Percentiles rank a stretch among this genome's conserved stretches.
These are phyloP conservation scores for Hypoxylon sp. DNA, from an alignment of 2,329 filamentous ascomycete species.

Conservation along the genomic window DNA sequence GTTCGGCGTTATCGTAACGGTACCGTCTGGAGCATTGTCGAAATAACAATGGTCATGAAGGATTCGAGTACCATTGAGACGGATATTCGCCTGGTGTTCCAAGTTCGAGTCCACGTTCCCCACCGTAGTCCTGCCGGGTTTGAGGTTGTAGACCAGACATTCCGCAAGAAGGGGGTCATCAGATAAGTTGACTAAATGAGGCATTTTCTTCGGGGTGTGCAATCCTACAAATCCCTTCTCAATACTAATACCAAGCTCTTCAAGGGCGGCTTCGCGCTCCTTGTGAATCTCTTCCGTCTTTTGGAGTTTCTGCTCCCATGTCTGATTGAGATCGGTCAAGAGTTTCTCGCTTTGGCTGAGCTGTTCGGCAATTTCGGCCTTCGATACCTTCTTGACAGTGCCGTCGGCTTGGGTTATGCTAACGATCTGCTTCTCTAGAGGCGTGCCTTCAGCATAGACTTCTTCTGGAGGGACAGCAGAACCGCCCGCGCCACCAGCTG, in stretches of 20 bases:
- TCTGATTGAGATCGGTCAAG: constrained; percentile 95
- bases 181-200: constrained; percentile 97
- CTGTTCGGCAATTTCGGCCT: constrained; percentile 98
- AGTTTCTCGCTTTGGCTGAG: constrained; percentile 96
- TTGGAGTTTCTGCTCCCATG: constrained; percentile 95
- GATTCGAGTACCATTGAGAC: constrained; percentile 93
- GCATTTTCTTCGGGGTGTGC: constrained; percentile 98
- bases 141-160: constrained; percentile 97
- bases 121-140: constrained; percentile 93
- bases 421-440: constrained; percentile 95
- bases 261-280: constrained; percentile 92
- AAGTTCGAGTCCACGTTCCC: constrained; percentile 91
- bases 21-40: constrained; percentile 87
- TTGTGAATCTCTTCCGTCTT: constrained; percentile 99
- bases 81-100: constrained; percentile 84
- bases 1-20: constrained; percentile 89
- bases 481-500: constrained; percentile 62
- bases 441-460: constrained; percentile 92
- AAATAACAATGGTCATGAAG: constrained; percentile 93
- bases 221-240: constrained; percentile 98
- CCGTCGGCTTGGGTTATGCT: constrained; percentile 92
- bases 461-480: constrained; percentile 75
- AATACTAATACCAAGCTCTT: constrained; percentile 98
- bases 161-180: constrained; percentile 93
- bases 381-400: constrained; percentile 92